Evolutionary conservation across 352 stramenopile genomes (phyloP).

Genomic region (Phytophthora europaea): DNA sequence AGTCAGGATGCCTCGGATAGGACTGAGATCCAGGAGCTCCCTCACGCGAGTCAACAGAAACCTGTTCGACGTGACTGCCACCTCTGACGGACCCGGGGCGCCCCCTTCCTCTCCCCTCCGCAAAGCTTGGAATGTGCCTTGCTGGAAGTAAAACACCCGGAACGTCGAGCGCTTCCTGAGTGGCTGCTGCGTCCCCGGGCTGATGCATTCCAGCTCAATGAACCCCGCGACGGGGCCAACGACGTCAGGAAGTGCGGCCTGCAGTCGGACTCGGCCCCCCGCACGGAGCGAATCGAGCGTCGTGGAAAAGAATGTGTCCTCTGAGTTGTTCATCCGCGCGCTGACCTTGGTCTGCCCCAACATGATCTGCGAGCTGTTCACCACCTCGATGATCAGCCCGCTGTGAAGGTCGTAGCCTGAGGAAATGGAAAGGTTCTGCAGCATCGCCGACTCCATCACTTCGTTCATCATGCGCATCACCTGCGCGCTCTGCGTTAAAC

Average conservation of each 20-base stretch:
- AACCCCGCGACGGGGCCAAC: constrained; percentile 30
- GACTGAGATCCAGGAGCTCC: constrained; percentile 57
- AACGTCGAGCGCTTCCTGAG: constrained; percentile 61
- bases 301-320: constrained; percentile 25
- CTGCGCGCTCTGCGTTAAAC: constrained; percentile 70
- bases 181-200: constrained; percentile 68
- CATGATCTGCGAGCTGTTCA: constrained; percentile 72
- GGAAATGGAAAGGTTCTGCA: constrained; percentile 67
- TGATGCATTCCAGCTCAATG: constrained; percentile 55
- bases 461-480: constrained; percentile 90
- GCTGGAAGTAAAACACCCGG: constrained; percentile 56
- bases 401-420: constrained; percentile 32
- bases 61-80: constrained; percentile 32
- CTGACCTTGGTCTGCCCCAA: constrained; percentile 44
- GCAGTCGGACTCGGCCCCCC: constrained; percentile 38
- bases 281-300: constrained; percentile 37
- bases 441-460: constrained; percentile 81
- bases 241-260: constrained; percentile 32
- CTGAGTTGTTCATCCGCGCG: constrained; percentile 15
- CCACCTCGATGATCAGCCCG: constrained; percentile 47
- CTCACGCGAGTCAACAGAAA: constrained; percentile 55
- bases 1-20: constrained; percentile 67
- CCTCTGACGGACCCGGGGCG: constrained; percentile 9
- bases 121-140: constrained; percentile 45
- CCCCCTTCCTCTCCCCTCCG: constrained; percentile 25